phyloP scores from a whole-genome alignment of 2,329 filamentous ascomycete species.

The Penicillium sp. region DNA sequence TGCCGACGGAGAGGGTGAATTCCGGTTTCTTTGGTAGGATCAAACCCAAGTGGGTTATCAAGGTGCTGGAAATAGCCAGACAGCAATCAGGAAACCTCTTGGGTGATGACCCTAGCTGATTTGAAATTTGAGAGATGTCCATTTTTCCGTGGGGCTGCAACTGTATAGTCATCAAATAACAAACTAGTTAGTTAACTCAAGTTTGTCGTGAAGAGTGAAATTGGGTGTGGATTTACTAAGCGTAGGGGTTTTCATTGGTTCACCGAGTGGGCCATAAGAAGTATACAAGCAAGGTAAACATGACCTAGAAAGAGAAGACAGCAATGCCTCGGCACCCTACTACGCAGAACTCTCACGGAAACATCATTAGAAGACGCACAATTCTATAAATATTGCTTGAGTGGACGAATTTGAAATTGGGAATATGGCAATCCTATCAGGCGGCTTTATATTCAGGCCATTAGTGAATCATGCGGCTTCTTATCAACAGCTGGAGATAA shows the following conservation, averaged over 20 bases:
- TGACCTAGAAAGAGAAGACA: background rate
- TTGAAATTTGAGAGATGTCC: conserved; percentile 14
- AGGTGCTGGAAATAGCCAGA: conserved; percentile 24
- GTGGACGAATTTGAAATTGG: no score
- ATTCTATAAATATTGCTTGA: background rate
- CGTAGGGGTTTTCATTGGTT: background rate
- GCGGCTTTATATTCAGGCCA: no score
- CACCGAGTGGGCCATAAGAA: background rate
- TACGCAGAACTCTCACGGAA: no score
- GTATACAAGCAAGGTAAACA: background rate
- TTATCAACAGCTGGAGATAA: no score
- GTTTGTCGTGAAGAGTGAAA: conserved; percentile 10
- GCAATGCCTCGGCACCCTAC: no score
- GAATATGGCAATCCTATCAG: no score
- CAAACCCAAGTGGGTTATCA: conserved; percentile 16
- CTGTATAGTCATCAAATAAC: no score
- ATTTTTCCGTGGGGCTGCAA: background rate
- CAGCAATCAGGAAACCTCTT: conserved; percentile 27
- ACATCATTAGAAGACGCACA: background rate
- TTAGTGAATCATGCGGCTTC: no score
- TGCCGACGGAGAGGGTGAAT: conserved; percentile 46
- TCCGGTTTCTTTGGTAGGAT: conserved; percentile 23
- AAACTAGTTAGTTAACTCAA: background rate
- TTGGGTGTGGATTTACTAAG: conserved; percentile 10
- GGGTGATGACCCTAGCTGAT: conserved; percentile 16